These are phyloP conservation scores for Fonsecaea monophora DNA, from an alignment of 2,329 filamentous ascomycete species.

Conservation along the genomic window DNA sequence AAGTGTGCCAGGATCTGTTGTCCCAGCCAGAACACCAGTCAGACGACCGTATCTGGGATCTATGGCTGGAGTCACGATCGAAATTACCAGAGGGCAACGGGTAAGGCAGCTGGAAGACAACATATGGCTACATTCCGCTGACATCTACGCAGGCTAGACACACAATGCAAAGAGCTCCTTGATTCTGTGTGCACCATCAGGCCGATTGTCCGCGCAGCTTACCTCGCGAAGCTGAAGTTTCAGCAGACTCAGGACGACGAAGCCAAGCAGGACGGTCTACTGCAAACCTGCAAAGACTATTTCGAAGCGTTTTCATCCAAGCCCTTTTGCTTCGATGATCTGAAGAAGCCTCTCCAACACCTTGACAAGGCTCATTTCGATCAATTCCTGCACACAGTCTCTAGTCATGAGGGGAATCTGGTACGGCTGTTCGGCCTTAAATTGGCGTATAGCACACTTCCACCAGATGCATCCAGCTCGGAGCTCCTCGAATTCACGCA, in stretches of 20 bases:
- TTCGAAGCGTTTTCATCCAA: slow-evolving; percentile 51
- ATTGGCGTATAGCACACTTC: slow-evolving; percentile 30
- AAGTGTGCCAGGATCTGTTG: slow-evolving; percentile 48
- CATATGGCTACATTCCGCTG: slow-evolving; percentile 1
- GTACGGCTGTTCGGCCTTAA: slow-evolving; percentile 32
- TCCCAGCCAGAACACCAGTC: slow-evolving; percentile 48
- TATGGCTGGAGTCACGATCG: slow-evolving; percentile 47
- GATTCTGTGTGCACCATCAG: slow-evolving; percentile 20
- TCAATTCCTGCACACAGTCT: slow-evolving; percentile 41
- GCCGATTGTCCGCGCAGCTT: slow-evolving; percentile 28
- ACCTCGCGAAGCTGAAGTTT: slow-evolving; percentile 29
- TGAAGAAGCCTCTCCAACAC: slow-evolving; percentile 41
- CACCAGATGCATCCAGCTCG: neutral
- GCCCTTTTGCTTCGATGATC: slow-evolving; percentile 55
- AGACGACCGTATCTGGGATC: slow-evolving; percentile 56
- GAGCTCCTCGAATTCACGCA: slow-evolving; percentile 27
- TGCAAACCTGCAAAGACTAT: slow-evolving; percentile 50
- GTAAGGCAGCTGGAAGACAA: slow-evolving; percentile 24
- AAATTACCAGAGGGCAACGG: slow-evolving; percentile 31
- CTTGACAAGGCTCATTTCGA: slow-evolving; percentile 29
- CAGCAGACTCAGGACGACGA: slow-evolving; percentile 43
- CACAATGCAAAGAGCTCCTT: slow-evolving; percentile 21
- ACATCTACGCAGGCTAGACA: slow-evolving; percentile 10
- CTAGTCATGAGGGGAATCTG: slow-evolving; percentile 40
- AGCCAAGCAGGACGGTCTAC: slow-evolving; percentile 43